phyloP scores from a whole-genome alignment of 148 eudicot species.

The Rhododendron vialii region DNA sequence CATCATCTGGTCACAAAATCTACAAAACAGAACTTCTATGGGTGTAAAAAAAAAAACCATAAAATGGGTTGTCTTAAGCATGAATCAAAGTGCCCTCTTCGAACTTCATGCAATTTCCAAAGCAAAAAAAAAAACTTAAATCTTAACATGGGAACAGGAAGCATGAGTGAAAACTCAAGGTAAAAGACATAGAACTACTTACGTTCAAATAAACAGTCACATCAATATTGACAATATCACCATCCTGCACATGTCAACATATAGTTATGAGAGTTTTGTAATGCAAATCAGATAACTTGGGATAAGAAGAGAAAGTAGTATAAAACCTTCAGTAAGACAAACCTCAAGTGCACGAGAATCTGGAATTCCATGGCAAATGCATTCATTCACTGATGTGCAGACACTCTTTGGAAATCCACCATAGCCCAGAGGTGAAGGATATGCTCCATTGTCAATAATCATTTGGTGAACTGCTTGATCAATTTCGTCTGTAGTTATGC shows the following conservation, averaged over 20 bases:
- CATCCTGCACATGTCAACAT: slow-evolving; percentile 61
- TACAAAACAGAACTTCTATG: background rate
- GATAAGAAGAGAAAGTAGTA: background rate
- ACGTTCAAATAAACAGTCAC: slow-evolving; percentile 92
- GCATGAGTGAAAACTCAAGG: background rate
- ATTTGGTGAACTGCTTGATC: slow-evolving; percentile 98
- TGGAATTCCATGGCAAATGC: slow-evolving; percentile 99
- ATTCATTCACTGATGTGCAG: slow-evolving; percentile 97
- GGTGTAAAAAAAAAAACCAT: background rate
- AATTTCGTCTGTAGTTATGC: slow-evolving; percentile 86
- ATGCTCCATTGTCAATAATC: slow-evolving; percentile 94
- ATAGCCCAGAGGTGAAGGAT: slow-evolving; percentile 98
- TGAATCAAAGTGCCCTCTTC: slow-evolving; percentile 3
- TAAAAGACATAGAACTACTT: slow-evolving; percentile 27
- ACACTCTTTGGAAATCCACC: slow-evolving; percentile 99
- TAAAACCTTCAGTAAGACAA: slow-evolving; percentile 14
- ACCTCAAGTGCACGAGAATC: slow-evolving; percentile 97
- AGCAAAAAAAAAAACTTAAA: background rate
- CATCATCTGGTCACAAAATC: background rate
- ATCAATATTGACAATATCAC: slow-evolving; percentile 91
- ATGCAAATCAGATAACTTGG: background rate
- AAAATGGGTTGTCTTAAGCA: background rate
- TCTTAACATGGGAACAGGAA: background rate
- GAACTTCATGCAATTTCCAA: background rate
- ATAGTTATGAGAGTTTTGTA: background rate